phyloP scores from a whole-genome alignment of 495 filamentous ascomycete species.

The Penicillium soppii region DNA sequence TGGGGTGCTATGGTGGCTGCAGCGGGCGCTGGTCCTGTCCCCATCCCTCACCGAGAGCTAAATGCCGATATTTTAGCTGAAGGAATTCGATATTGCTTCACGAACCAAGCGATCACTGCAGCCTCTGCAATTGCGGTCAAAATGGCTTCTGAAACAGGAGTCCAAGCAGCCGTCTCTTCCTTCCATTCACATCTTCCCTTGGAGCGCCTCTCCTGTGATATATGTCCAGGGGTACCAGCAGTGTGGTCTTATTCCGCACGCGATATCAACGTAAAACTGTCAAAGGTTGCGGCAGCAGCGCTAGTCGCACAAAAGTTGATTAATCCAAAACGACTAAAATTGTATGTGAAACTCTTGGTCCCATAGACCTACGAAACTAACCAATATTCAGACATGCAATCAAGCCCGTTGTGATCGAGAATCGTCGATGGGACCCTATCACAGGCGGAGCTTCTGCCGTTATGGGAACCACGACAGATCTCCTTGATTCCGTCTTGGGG shows the following conservation, averaged over 20 bases:
- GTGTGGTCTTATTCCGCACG: background rate
- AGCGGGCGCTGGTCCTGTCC: constrained; percentile 60
- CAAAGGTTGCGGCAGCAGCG: background rate
- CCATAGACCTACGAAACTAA: background rate
- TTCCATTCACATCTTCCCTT: background rate
- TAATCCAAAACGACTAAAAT: background rate
- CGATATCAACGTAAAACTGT: background rate
- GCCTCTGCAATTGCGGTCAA: background rate
- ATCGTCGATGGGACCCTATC: constrained; percentile 41
- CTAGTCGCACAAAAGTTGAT: background rate
- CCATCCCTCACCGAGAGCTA: constrained; percentile 63
- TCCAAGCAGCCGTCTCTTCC: background rate
- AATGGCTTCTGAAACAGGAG: background rate
- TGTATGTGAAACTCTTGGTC: background rate
- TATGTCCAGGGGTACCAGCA: background rate
- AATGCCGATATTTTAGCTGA: constrained; percentile 61
- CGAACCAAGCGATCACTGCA: constrained; percentile 50
- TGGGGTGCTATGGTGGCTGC: constrained; percentile 69
- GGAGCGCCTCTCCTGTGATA: background rate
- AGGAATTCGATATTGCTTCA: constrained; percentile 64
- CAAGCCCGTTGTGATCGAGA: constrained; percentile 33
- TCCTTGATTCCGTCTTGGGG: constrained; percentile 28
- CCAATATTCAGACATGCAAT: background rate
- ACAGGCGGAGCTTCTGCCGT: constrained; percentile 43
- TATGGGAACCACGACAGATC: constrained; percentile 21